These are phyloP conservation scores for Annulohypoxylon moriforme DNA, from an alignment of 495 filamentous ascomycete genomes.

Conservation along the genomic window DNA sequence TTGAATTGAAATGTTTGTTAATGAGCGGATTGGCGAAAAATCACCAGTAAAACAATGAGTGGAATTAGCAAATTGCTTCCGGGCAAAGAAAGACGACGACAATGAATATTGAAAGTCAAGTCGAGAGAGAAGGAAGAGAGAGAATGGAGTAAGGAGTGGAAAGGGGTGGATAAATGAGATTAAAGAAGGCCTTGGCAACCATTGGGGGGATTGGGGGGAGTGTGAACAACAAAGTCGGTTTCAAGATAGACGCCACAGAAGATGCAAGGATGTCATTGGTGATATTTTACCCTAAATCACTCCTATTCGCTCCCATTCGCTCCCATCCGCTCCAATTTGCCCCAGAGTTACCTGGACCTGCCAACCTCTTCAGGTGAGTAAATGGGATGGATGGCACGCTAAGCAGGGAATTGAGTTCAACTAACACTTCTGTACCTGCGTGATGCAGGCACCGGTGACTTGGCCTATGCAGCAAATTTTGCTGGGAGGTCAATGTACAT, in stretches of 20 bases:
- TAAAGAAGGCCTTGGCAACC: slow-evolving; percentile 38
- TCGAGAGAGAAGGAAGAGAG: slow-evolving; percentile 27
- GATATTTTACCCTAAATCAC: neutral
- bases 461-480: slow-evolving; percentile 22
- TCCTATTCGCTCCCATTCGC: neutral
- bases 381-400: slow-evolving; percentile 6
- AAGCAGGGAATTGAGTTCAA: neutral
- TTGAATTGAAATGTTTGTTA: slow-evolving; percentile 40
- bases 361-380: neutral
- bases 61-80: slow-evolving; percentile 43
- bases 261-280: slow-evolving; percentile 14
- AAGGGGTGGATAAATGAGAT: slow-evolving; percentile 46
- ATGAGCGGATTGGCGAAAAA: slow-evolving; percentile 49
- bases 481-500: neutral
- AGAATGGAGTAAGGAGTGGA: slow-evolving; percentile 36
- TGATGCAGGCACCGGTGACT: slow-evolving; percentile 33
- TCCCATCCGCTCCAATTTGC: neutral
- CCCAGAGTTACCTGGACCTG: neutral
- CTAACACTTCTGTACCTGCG: slow-evolving; percentile 37
- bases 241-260: slow-evolving; percentile 40
- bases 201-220: slow-evolving; percentile 45
- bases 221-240: slow-evolving; percentile 38
- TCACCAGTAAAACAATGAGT: slow-evolving; percentile 49
- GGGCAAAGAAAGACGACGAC: slow-evolving; percentile 44
- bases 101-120: slow-evolving; percentile 35